phyloP scores from a whole-genome alignment of 768 basidiomycete genomes.

The Dioszegia aurantiaca region DNA sequence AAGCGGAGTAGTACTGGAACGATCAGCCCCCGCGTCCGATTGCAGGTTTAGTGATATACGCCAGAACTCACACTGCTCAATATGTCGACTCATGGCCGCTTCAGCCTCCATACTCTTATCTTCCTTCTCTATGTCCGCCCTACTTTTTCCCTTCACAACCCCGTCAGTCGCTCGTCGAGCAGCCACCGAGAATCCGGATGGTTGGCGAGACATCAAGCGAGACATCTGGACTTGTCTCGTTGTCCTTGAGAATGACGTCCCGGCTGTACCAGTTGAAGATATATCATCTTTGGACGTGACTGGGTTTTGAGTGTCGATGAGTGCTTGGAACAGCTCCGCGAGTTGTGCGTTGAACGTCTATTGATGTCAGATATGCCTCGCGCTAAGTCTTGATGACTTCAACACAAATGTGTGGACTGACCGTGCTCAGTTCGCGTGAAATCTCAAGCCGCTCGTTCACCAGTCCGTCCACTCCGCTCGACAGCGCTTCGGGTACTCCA shows the following conservation, averaged over 20 bases:
- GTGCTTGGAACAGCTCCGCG: conserved; percentile 74
- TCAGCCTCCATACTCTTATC: conserved; percentile 58
- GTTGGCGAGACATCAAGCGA: conserved; percentile 26
- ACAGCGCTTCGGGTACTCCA: conserved; percentile 75
- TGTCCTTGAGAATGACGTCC: conserved; percentile 29
- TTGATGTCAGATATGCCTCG: conserved; percentile 12
- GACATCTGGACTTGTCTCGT: conserved; percentile 23
- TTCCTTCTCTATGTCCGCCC: conserved; percentile 57
- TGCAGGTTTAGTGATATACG: no score
- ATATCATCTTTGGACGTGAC: conserved; percentile 68
- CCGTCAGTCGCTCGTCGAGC: conserved; percentile 25
- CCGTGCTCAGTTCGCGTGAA: no score
- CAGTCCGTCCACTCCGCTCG: conserved; percentile 68
- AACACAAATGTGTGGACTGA: no score
- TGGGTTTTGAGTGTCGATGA: conserved; percentile 72
- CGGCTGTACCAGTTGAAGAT: conserved; percentile 51
- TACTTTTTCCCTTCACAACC: conserved; percentile 53
- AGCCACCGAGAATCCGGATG: conserved; percentile 21
- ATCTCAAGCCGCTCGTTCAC: conserved; percentile 70
- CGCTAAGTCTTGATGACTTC: no score
- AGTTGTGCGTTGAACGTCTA: conserved; percentile 68
- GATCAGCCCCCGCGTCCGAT: no score
- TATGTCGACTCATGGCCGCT: conserved; percentile 70
- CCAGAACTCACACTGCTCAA: conserved; percentile 62
- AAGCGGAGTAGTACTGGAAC: conserved; percentile 69